Conservation (phyloP, 2,329 filamentous ascomycete genomes). For the Fusarium tricinctum region DNA sequence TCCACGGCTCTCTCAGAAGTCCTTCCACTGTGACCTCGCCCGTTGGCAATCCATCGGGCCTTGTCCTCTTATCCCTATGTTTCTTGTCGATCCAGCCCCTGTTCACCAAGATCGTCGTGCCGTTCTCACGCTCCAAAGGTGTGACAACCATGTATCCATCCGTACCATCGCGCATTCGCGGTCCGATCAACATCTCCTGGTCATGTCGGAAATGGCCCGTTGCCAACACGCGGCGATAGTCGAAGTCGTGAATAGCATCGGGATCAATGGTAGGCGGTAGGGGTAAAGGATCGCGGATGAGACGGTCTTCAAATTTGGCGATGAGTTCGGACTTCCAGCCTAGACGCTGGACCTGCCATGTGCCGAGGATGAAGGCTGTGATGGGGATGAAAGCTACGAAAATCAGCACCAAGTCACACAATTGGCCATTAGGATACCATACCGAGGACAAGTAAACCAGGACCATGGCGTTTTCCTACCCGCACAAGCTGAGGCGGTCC, state of each 20-base stretch:
- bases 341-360: constrained; percentile 95
- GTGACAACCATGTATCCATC: constrained; percentile 94
- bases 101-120: constrained; percentile 85
- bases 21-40: constrained; percentile 86
- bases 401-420: not conserved
- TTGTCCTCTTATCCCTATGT: constrained; percentile 73
- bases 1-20: constrained; percentile 88
- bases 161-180: constrained; percentile 87
- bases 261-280: constrained; percentile 88
- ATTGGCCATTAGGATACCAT: constrained; percentile 20
- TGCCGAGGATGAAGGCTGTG: constrained; percentile 89
- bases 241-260: constrained; percentile 86
- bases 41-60: constrained; percentile 74
- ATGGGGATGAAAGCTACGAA: constrained; percentile 82
- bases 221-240: constrained; percentile 87
- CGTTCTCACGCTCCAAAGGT: constrained; percentile 80
- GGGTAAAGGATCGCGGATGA: constrained; percentile 87
- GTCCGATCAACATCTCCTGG: constrained; percentile 95
- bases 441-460: constrained; percentile 84
- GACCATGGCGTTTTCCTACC: constrained; percentile 78
- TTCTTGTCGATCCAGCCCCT: constrained; percentile 92
- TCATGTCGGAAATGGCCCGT: constrained; percentile 84
- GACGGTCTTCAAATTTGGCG: constrained; percentile 90
- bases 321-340: constrained; percentile 95
- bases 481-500: constrained; percentile 86